phyloP scores from a whole-genome alignment of 2,329 filamentous ascomycete genomes.

The Ophiocordyceps sinensis region DNA sequence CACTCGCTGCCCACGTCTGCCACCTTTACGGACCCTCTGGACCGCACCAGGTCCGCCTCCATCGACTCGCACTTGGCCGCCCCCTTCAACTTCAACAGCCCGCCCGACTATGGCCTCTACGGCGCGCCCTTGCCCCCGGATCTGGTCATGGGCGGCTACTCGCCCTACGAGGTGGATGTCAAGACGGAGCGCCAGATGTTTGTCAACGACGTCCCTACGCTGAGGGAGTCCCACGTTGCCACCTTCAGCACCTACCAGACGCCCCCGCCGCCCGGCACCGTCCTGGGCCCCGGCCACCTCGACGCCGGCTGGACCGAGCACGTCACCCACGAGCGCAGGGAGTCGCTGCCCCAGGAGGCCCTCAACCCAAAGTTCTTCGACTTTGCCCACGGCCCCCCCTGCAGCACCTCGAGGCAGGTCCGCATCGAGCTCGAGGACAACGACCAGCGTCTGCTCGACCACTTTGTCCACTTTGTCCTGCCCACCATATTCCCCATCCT shows the following conservation, averaged over 20 bases:
- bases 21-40: constrained; percentile 60
- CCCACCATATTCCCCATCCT: constrained; percentile 85
- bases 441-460: constrained; percentile 75
- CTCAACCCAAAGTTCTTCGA: constrained; percentile 73
- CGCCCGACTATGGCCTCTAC: constrained; percentile 48
- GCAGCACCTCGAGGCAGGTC: constrained; percentile 49
- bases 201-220: constrained; percentile 75
- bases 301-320: constrained; percentile 47
- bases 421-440: constrained; percentile 74
- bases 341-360: constrained; percentile 51
- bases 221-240: constrained; percentile 75
- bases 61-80: constrained; percentile 66
- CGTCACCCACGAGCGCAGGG: constrained; percentile 28
- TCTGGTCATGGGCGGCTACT: constrained; percentile 43
- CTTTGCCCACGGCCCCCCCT: constrained; percentile 51
- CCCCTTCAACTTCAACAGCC: constrained; percentile 59
- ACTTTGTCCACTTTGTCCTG: constrained; percentile 80
- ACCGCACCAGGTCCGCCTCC: constrained; percentile 60
- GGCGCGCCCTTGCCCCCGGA: constrained; percentile 48
- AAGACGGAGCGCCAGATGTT: constrained; percentile 92
- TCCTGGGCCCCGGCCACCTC: constrained; percentile 46
- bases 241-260: constrained; percentile 86
- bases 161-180: constrained; percentile 87
- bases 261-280: constrained; percentile 55
- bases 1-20: constrained; percentile 73